Conservation (phyloP, 176 grass and related monocot species). For the Puya raimondii region DNA sequence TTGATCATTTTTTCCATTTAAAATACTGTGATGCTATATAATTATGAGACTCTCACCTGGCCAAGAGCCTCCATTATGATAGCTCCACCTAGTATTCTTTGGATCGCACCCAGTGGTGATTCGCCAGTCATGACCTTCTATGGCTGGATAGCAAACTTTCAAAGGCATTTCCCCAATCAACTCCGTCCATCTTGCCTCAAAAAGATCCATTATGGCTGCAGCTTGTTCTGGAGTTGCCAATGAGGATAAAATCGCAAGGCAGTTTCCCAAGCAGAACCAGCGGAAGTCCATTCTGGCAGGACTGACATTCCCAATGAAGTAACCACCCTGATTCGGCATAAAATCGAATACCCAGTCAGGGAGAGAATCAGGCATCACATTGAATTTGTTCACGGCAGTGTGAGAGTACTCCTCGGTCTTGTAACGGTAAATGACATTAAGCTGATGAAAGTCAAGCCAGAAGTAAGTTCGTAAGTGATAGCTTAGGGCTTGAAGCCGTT, state of each 20-base stretch:
- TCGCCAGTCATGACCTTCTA: slow-evolving; percentile 68
- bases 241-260: slow-evolving; percentile 62
- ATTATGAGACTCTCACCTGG: slow-evolving; percentile 34
- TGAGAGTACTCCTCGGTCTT: slow-evolving; percentile 81
- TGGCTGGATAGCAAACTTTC: slow-evolving; percentile 63
- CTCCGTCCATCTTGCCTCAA: slow-evolving; percentile 59
- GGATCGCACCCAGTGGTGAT: slow-evolving; percentile 68
- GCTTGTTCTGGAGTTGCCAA: slow-evolving; percentile 51
- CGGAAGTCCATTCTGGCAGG: slow-evolving; percentile 81
- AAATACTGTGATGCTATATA: no score
- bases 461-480: slow-evolving; percentile 70
- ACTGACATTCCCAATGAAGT: slow-evolving; percentile 75
- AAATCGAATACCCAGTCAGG: slow-evolving; percentile 83
- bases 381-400: slow-evolving; percentile 83
- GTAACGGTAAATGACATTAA: slow-evolving; percentile 77
- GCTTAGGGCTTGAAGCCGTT: slow-evolving; percentile 60
- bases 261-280: slow-evolving; percentile 81
- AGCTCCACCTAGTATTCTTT: slow-evolving; percentile 80
- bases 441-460: slow-evolving; percentile 57
- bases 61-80: slow-evolving; percentile 81
- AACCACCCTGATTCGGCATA: slow-evolving; percentile 61
- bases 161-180: slow-evolving; percentile 72
- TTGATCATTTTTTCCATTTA: no score
- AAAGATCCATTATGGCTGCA: slow-evolving; percentile 65
- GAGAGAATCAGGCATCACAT: slow-evolving; percentile 73